Conservation (phyloP, 163 green algal genomes). For the Chlorella variabilis region DNA sequence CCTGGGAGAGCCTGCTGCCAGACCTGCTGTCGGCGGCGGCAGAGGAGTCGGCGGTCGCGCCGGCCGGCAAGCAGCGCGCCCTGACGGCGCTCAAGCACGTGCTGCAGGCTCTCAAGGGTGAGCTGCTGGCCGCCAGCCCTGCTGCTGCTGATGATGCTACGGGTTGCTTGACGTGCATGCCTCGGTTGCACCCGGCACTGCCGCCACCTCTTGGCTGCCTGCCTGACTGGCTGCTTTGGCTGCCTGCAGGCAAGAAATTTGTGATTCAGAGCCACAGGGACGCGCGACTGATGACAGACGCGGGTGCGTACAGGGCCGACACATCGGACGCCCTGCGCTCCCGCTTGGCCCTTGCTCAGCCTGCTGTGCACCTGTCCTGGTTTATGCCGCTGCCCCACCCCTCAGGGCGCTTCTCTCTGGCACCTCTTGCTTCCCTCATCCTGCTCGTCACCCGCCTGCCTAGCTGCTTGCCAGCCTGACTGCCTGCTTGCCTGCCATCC, state of each 20-base stretch:
- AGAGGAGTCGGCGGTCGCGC: constrained; percentile 9
- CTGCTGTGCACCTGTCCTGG: no score
- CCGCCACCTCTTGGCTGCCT: neutral
- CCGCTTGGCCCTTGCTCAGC: no score
- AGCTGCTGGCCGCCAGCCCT: neutral
- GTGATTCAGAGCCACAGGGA: constrained; percentile 48
- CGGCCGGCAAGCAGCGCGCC: constrained; percentile 47
- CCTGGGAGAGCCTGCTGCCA: constrained; percentile 62
- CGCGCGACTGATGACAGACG: constrained; percentile 2
- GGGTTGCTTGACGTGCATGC: neutral
- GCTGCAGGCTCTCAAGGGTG: constrained; percentile 60
- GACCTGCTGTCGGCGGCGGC: constrained; percentile 40
- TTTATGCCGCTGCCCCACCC: no score
- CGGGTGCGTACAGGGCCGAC: no score
- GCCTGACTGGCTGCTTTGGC: neutral
- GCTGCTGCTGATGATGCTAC: no score
- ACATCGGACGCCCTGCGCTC: neutral
- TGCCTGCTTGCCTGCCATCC: neutral
- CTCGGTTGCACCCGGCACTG: no score
- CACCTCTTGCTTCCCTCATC: no score
- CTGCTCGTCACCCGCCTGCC: no score
- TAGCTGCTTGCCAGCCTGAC: neutral
- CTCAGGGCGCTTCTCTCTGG: no score
- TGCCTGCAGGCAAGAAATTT: constrained; percentile 67
- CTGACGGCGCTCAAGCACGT: constrained; percentile 73